A percentile compares a stretch with the other conserved stretches of the same genome.
Evolutionary conservation across 192 early-diverging fungal species (phyloP).

Genomic region (Linnemannia schmuckeri): DNA sequence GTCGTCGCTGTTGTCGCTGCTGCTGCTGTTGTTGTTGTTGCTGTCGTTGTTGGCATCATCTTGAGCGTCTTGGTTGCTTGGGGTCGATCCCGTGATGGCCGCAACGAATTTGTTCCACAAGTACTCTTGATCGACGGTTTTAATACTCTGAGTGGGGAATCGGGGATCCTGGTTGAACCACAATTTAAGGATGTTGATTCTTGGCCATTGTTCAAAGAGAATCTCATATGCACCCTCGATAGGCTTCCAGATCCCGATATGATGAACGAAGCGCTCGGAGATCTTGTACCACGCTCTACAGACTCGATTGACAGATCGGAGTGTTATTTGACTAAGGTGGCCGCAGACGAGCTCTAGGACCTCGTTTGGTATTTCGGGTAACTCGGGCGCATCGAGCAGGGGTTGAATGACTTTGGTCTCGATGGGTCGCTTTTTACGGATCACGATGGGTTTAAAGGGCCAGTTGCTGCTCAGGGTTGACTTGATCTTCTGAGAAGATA

Average conservation of each 20-base stretch:
- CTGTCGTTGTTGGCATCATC: too few relatives aligned
- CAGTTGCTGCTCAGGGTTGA: not conserved
- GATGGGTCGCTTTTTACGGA: not conserved
- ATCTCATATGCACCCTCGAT: not conserved
- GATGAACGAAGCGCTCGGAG: slow-evolving; percentile 21
- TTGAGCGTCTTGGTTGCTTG: not conserved
- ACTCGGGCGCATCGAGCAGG: not conserved
- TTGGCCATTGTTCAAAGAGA: not conserved
- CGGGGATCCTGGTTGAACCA: not conserved
- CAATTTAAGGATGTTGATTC: not conserved
- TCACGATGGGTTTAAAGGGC: not conserved
- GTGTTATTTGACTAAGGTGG: slow-evolving; percentile 25
- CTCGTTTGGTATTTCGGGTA: slow-evolving; percentile 27
- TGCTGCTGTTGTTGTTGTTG: too few relatives aligned
- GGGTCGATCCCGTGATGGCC: not conserved
- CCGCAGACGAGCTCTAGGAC: slow-evolving; percentile 28
- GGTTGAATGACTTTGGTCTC: slow-evolving; percentile 18
- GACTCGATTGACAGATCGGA: slow-evolving; percentile 30
- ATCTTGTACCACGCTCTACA: slow-evolving; percentile 31
- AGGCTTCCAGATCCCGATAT: slow-evolving; percentile 23
- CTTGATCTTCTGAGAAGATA: not conserved
- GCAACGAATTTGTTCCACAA: not conserved
- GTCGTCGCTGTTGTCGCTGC: not conserved
- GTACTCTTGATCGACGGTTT: too few relatives aligned
- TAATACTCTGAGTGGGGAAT: not conserved